Evolutionary conservation across 768 basidiomycete species (phyloP), one percentile per base, ranked within the genome.

Genomic region (Kwoniella europaea): DNA sequence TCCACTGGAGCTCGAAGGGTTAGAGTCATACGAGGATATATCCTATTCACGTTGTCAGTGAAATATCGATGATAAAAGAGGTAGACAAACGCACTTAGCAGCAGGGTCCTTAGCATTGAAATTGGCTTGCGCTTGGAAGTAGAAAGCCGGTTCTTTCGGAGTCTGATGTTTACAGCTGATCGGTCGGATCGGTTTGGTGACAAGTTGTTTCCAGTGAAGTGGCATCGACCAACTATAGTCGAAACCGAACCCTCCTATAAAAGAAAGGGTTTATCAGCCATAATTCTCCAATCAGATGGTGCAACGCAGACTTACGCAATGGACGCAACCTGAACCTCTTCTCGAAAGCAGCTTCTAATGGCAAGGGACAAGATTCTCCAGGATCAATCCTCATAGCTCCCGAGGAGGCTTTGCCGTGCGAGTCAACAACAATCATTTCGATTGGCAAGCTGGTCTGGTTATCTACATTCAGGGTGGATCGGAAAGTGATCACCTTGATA

Each of bases 221-320:
- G 94, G 88, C 55, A 88, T 84, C 57, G 92, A 94, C 95, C 95
- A 98, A 78, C 89, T 91, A 84, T 97, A 98, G 20, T 94, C 94
- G 79, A 98, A 98, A 18, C 76, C 76, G 64, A 81, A 81, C 16
- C 97, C 97, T 83, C 93, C 95, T 97, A 35, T 6, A 6, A 35
- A 35, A 6, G 35, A 6, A 35, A 35, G 35, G 35, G 35, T 35
- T 4, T 3, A 43, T 65, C 13, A 41, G 24, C 55, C 2, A 43
- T 42, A 54, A 58, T 42, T 35, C 15, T 10, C n/a, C n/a, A n/a
- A n/a, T n/a, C n/a, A n/a, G n/a, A n/a, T n/a, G n/a, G n/a, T n/a
- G n/a, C n/a, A n/a, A n/a, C 35, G 35, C 35, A 35, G 13, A 84
- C 92, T 85, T 82, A 96, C 96, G 92, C 81, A 98, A 93, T 52